Conservation (phyloP, 495 filamentous ascomycete species). For the Neurospora sp. region DNA sequence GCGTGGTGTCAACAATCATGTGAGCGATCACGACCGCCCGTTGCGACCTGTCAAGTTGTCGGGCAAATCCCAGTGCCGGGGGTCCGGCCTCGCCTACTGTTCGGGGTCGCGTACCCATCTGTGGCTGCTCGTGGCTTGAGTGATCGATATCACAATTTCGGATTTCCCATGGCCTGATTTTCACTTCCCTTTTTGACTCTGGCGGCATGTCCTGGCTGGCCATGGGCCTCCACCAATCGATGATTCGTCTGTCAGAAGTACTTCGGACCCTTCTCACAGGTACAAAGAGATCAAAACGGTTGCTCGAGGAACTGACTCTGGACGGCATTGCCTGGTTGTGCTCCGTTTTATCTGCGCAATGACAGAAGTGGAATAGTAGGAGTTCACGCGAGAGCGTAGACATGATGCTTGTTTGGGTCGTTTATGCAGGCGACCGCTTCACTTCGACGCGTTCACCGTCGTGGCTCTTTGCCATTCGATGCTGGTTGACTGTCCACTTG, state of each 20-base stretch:
- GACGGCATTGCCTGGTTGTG: not conserved
- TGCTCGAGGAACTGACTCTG: not conserved
- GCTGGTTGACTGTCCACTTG: not conserved
- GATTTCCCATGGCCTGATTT: not conserved
- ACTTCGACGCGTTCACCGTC: not conserved
- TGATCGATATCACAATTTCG: not conserved
- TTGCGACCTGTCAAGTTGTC: not conserved
- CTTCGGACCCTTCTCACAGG: not conserved
- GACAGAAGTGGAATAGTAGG: not conserved
- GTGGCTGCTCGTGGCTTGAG: not conserved
- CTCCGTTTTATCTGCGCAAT: not conserved
- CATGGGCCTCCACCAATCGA: not conserved
- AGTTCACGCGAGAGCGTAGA: not conserved
- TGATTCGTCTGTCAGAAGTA: not conserved
- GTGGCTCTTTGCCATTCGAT: not conserved
- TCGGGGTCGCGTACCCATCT: not conserved
- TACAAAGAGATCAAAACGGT: not conserved
- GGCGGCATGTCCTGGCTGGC: not conserved
- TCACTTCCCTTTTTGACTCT: not conserved
- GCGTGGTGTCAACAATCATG: not conserved
- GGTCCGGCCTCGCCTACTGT: not conserved
- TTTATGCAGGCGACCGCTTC: not conserved
- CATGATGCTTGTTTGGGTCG: not conserved
- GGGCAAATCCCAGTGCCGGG: not conserved
- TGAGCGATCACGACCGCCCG: not conserved